Base-by-base conservation (phyloP, 768 basidiomycete genomes). In the Trametes cinnabarina region DNA sequence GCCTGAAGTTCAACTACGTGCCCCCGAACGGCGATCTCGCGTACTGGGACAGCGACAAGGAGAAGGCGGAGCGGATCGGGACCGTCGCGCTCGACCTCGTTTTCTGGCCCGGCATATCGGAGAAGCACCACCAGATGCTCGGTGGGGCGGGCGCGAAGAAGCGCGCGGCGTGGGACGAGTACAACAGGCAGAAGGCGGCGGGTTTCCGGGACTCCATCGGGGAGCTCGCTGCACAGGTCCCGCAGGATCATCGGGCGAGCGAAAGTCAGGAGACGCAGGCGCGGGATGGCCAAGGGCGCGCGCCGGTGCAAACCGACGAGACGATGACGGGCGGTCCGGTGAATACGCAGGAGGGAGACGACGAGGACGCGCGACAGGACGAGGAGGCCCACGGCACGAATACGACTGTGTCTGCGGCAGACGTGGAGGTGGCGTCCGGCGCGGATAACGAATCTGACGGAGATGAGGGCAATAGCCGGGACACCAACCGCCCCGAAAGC, bases 1-100 rank as follows among this genome's bases (percentile, higher is more conserved):
- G 68, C 14, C 63, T 71, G 51, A 69, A 69, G 62, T 62, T 69
- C 47, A 73, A 73, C 62, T 73, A 73, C 55, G 61, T 66, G 17
- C 66, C 70, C 2, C 64, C 65, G 4, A 59, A 69, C 57, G 72
- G 72, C 10, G 63, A 71, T 51, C 64, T 70, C 23, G 58, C 55
- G 15, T 59, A 57, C 35, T 69, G 67, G 69, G 68, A 71, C 51
- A 57, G 53, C 43, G 71, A 72, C 57, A 48, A 42, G 48, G 65
- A 68, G 56, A 63, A 63, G 32, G 55, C 68, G 49, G 50, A 57
- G 48, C 64, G 67, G 40, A 55, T 71, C 11, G 72, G 72, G 12
- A 68, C 51, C 23, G 64, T 69, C 46, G 34, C 46, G 26, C 51
- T 73, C 28, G 63, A 66, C 22, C 40, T 70, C 32, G 62, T 61